Conservation (phyloP, 78 protist genomes). For the Speleostelium caveatum region DNA sequence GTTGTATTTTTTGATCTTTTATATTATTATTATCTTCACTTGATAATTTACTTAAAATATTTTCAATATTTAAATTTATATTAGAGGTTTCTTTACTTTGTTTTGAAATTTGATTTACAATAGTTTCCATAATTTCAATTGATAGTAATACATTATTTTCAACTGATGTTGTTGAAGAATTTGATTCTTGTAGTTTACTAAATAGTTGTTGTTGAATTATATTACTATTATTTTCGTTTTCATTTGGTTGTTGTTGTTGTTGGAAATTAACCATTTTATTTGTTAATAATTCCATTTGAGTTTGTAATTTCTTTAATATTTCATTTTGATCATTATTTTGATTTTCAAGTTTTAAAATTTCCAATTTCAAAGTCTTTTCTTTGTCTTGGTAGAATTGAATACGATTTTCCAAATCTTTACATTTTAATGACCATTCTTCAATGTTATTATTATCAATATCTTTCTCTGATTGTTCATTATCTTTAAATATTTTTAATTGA, state of each 20-base stretch:
- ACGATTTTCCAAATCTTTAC: background rate
- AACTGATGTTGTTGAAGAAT: background rate
- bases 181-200: background rate
- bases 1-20: no score
- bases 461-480: background rate
- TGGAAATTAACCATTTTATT: constrained; percentile 1
- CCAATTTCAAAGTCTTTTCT: background rate
- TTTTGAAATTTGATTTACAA: no score
- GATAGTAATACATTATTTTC: background rate
- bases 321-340: constrained; percentile 13
- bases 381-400: background rate
- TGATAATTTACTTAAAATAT: no score
- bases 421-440: background rate
- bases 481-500: background rate
- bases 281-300: constrained; percentile 27
- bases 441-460: background rate
- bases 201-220: background rate
- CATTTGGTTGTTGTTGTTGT: background rate
- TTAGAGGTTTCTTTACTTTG: no score
- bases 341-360: background rate
- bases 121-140: no score
- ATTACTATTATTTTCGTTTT: no score
- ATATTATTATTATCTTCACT: no score
- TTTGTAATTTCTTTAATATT: background rate
- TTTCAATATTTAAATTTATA: no score